Conservation (phyloP, 805 yeast genomes). For the Candida chilensis region DNA sequence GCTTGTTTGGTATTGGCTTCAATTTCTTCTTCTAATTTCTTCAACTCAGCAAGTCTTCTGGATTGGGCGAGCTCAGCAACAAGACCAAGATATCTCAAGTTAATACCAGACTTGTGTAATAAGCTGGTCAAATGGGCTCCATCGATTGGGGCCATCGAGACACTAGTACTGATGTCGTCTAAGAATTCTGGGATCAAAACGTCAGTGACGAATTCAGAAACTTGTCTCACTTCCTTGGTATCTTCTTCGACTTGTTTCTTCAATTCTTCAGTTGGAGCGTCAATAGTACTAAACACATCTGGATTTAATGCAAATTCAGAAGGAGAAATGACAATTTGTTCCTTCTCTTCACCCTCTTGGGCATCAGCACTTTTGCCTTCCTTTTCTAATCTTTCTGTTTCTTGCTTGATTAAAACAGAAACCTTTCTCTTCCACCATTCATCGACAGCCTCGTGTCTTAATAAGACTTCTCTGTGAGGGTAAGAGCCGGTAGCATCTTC, state of each 20-base stretch:
- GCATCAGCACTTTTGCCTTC: constrained; percentile 18
- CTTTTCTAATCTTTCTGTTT: constrained; percentile 36
- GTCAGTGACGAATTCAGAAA: constrained; percentile 53
- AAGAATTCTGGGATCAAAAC: constrained; percentile 57
- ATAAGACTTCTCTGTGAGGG: constrained; percentile 72
- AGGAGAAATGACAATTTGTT: constrained; percentile 43
- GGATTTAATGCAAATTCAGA: constrained; percentile 62
- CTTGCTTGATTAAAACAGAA: constrained; percentile 38
- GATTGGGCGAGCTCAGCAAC: constrained; percentile 30
- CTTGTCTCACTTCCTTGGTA: constrained; percentile 55
- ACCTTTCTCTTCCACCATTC: constrained; percentile 80
- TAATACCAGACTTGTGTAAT: constrained; percentile 79
- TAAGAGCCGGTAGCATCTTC: constrained; percentile 40
- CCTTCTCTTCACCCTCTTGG: constrained; percentile 28
- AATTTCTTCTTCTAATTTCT: constrained; percentile 8
- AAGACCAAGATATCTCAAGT: constrained; percentile 77
- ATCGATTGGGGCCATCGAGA: constrained; percentile 60
- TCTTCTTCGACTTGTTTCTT: constrained; percentile 35
- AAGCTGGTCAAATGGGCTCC: constrained; percentile 63
- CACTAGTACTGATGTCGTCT: constrained; percentile 40
- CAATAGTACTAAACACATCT: constrained; percentile 47
- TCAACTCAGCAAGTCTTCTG: constrained; percentile 9
- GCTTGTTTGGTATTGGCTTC: constrained; percentile 16
- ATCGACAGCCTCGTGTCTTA: constrained; percentile 84
- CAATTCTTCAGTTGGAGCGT: constrained; percentile 22